These are phyloP conservation scores for Sesbania bispinosa DNA, from an alignment of 306 rosid species.

Conservation along the genomic window DNA sequence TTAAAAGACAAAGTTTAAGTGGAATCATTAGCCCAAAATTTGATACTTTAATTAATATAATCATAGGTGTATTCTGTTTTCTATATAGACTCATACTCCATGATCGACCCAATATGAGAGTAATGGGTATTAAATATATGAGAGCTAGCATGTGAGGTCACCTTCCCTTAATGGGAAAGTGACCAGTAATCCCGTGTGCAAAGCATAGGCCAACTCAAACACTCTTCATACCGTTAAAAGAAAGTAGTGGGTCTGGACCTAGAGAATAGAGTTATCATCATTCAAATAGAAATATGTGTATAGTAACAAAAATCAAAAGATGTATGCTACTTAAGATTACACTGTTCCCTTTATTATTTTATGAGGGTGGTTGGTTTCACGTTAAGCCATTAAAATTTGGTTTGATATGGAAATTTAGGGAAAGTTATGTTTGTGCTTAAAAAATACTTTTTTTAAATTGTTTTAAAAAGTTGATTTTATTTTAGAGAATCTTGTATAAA, in stretches of 20 bases:
- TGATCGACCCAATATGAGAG: slow-evolving; percentile 1
- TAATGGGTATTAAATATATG: slow-evolving; percentile 19
- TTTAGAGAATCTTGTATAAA: too few species aligned
- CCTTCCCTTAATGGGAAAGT: slow-evolving; percentile 43
- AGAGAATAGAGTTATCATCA: background rate
- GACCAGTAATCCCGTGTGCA: background rate
- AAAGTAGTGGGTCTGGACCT: slow-evolving; percentile 28
- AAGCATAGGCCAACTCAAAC: background rate
- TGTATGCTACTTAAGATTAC: too few species aligned
- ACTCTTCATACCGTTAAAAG: slow-evolving; percentile 27
- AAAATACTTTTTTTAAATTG: too few species aligned
- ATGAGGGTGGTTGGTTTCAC: too few species aligned
- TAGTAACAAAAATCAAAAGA: background rate
- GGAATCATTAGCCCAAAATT: slow-evolving; percentile 20
- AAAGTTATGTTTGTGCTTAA: too few species aligned
- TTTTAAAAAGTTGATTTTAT: too few species aligned
- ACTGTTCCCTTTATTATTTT: too few species aligned
- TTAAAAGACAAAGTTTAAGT: slow-evolving; percentile 17
- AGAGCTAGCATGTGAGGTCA: background rate
- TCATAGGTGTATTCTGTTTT: background rate
- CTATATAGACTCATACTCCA: slow-evolving; percentile 19
- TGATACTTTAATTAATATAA: background rate
- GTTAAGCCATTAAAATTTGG: too few species aligned
- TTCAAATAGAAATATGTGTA: background rate
- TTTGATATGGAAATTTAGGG: too few species aligned